Percentiles rank a stretch among this genome's conserved stretches.
Conservation (phyloP, 129 eudicot genomes). For the Gnaphalium uliginosum region DNA sequence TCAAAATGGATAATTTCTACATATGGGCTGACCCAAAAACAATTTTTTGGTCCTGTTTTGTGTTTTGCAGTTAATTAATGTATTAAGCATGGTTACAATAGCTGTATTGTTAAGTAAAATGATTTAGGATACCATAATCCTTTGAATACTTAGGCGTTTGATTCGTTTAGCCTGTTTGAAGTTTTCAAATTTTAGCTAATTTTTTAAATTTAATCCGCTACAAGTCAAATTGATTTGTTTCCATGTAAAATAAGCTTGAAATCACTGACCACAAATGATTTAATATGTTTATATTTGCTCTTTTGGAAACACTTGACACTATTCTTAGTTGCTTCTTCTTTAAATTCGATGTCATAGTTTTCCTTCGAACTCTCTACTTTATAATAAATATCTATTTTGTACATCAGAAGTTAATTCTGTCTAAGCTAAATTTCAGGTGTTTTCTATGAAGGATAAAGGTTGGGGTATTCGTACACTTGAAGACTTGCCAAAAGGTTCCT, state of each 20-base stretch:
- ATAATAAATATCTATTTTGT: constrained; percentile 1
- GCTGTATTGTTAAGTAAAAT: background rate
- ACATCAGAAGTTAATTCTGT: constrained; percentile 2
- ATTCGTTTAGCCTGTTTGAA: background rate
- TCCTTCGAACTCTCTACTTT: background rate
- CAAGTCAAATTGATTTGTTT: background rate
- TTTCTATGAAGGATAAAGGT: constrained; percentile 73
- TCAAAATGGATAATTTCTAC: background rate
- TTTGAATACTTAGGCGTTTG: background rate
- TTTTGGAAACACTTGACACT: constrained; percentile 10
- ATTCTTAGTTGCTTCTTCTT: background rate
- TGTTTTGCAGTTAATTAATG: background rate
- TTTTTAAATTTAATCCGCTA: background rate
- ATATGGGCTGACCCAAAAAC: background rate
- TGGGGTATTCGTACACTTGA: constrained; percentile 76
- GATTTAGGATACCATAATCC: background rate
- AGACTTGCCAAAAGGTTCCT: constrained; percentile 72
- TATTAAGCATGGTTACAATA: too few species aligned
- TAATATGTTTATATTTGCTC: background rate
- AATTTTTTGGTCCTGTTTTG: background rate
- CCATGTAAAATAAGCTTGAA: background rate
- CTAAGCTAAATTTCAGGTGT: constrained; percentile 49
- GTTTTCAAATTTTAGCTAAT: background rate
- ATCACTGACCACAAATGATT: background rate
- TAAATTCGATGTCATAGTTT: background rate